A percentile compares a stretch with the other conserved stretches of the same genome.
Conservation (phyloP, 257 asterid genomes). For the Nicotiana benthamiana region DNA sequence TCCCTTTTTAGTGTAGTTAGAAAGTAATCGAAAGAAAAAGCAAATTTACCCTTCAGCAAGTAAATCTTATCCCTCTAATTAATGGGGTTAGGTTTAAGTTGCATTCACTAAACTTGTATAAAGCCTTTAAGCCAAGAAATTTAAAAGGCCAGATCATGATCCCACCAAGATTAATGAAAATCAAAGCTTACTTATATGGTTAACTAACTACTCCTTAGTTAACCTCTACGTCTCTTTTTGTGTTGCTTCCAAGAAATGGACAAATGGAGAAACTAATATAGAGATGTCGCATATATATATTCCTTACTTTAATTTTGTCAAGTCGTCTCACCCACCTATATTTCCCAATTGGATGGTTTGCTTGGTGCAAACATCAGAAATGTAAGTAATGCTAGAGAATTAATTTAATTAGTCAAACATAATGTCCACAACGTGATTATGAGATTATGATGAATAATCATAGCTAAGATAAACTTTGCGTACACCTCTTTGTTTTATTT, state of each 20-base stretch:
- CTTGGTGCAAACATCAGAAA: not conserved
- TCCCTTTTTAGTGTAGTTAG: not conserved
- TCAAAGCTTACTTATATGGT: not conserved
- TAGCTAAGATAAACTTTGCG: not conserved
- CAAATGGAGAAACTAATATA: not conserved
- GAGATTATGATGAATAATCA: not conserved
- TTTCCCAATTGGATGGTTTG: not conserved
- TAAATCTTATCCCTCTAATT: not conserved
- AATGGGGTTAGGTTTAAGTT: slow-evolving; percentile 1
- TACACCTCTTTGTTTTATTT: not conserved
- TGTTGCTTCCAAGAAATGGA: not conserved
- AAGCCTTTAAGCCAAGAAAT: not conserved
- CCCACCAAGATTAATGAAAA: not conserved
- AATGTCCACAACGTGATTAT: not conserved
- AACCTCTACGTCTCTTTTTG: not conserved
- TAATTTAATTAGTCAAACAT: slow-evolving; percentile 1
- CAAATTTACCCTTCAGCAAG: not conserved
- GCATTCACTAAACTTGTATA: not conserved
- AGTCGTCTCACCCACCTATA: not conserved
- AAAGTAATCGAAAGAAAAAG: not conserved
- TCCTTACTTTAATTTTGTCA: not conserved
- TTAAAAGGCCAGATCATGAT: not conserved
- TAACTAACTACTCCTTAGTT: not conserved
- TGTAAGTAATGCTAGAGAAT: not conserved
- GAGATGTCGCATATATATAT: not conserved